Evolutionary conservation across 2,329 filamentous ascomycete species (phyloP), one percentile per base, ranked within the genome.

Genomic region (Ceratocystis destructans): DNA sequence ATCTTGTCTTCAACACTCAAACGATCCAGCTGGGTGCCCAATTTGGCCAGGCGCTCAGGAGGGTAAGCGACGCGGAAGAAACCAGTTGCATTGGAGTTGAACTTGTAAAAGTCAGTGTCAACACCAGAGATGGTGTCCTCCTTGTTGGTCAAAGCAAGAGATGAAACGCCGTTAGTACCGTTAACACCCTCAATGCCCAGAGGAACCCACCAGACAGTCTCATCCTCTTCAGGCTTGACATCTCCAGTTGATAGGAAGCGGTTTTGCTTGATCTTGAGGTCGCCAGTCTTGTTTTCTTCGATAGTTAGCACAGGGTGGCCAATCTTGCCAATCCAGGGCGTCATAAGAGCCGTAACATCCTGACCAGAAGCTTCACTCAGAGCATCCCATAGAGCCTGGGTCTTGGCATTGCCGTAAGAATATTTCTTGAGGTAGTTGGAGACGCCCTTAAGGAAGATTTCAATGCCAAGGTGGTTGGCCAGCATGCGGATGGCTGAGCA

Each of bases 401-500:
- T 97, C 71, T 88, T 95, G 59, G 94, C 94, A 73, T 99, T 87
- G 74, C 88, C 86, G 73, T 96, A 97, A 67, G 88, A 85, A 75
- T 99, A 88, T 63, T 86, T 83, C 76, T 91, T 91, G 67, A 99
- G 83, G 76, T 99, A 99, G 71, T 87, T 85, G 20, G 89, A 86
- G 62, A 99, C 92, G 71, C 94, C 94, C 73, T 89, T 87, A 64
- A 99, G 80, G 81, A 99, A 99, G 1, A 84, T 88, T 72, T 96
- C 86, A 64, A 88, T 86, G 15, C 91, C 91, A 20, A 99, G 84
- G 75, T 97, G 89, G 72, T 88, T 87, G 71, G 90, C 93, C 71
- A 99, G 78, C 94, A 99, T 99, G 73, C 94, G 88, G 73, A 99
- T 94, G 68, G 94, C 89, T 1, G 93, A 96, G 78, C 90, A 96